Evolutionary conservation across 768 basidiomycete species (phyloP).

Genomic region (Rhizopogon sp.): DNA sequence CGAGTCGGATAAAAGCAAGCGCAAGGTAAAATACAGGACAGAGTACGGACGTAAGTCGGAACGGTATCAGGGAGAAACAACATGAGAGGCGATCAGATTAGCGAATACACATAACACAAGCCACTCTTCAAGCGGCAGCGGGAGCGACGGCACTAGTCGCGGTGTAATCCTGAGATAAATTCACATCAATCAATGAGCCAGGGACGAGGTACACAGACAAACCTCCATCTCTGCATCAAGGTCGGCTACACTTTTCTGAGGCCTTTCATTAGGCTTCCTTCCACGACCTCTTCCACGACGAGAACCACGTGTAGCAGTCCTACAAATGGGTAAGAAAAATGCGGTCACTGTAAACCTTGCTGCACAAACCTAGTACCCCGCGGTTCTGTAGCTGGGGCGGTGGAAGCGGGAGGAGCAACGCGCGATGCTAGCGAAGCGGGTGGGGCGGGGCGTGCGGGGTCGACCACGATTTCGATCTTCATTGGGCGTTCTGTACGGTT

Average conservation of each 20-base stretch:
- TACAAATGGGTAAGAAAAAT: constrained; percentile 10
- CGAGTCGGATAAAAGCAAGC: constrained; percentile 8
- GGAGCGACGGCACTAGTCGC: constrained; percentile 43
- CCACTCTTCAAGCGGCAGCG: constrained; percentile 26
- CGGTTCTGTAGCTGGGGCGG: constrained; percentile 27
- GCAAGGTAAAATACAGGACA: constrained; percentile 17
- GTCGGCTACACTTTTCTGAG: constrained; percentile 80
- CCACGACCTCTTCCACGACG: constrained; percentile 42
- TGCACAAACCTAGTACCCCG: constrained; percentile 32
- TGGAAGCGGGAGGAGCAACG: constrained; percentile 67
- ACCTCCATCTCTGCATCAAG: constrained; percentile 99
- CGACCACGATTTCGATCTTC: constrained; percentile 97
- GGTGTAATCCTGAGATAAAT: constrained; percentile 55
- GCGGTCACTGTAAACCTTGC: neutral
- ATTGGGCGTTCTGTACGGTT: constrained; percentile 80
- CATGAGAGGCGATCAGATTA: constrained; percentile 3
- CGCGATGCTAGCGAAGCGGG: constrained; percentile 70
- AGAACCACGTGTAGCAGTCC: constrained; percentile 34
- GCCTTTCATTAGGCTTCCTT: constrained; percentile 50
- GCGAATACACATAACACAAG: constrained; percentile 4
- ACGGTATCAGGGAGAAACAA: constrained; percentile 11
- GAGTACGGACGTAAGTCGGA: constrained; percentile 16
- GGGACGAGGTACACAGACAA: constrained; percentile 14
- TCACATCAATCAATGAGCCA: neutral
- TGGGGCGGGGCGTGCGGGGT: constrained; percentile 67